phyloP scores from a whole-genome alignment of 371 early-diverging fungal genomes.

The Mucor circinelloides region DNA sequence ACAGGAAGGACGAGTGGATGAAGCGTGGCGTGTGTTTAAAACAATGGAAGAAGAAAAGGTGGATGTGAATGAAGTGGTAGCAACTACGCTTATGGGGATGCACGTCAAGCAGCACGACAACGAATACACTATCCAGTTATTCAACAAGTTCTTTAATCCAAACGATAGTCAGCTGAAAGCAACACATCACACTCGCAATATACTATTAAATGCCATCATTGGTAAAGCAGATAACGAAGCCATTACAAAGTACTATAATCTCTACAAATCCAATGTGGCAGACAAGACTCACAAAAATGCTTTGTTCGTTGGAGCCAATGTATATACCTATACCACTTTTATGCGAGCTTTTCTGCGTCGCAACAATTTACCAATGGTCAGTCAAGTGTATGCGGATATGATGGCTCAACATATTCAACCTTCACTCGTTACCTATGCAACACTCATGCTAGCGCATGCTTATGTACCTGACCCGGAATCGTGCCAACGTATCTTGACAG shows the following conservation, averaged over 20 bases:
- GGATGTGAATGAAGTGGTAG: constrained; percentile 33
- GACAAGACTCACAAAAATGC: background rate
- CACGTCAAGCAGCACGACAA: constrained; percentile 52
- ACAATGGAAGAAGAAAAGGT: constrained; percentile 34
- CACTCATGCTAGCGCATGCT: constrained; percentile 48
- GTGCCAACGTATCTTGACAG: constrained; percentile 34
- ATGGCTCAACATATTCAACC: constrained; percentile 34
- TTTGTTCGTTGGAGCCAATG: constrained; percentile 31
- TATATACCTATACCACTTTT: constrained; percentile 47
- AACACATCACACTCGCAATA: constrained; percentile 38
- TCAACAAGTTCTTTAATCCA: constrained; percentile 33
- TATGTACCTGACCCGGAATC: constrained; percentile 49
- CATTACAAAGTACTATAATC: constrained; percentile 32
- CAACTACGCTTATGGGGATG: constrained; percentile 49
- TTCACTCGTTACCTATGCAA: constrained; percentile 41
- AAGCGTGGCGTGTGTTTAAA: constrained; percentile 47
- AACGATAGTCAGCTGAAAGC: constrained; percentile 1
- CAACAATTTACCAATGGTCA: constrained; percentile 38
- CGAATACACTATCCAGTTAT: constrained; percentile 36
- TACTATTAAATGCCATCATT: constrained; percentile 44
- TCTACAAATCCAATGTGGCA: constrained; percentile 20
- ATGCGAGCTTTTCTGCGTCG: constrained; percentile 54
- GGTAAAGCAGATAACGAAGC: constrained; percentile 24
- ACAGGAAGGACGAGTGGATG: constrained; percentile 37
- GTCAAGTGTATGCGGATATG: constrained; percentile 49